These are phyloP conservation scores for Sclerotinia borealis DNA, from an alignment of 2,329 filamentous ascomycete species.

Conservation along the genomic window DNA sequence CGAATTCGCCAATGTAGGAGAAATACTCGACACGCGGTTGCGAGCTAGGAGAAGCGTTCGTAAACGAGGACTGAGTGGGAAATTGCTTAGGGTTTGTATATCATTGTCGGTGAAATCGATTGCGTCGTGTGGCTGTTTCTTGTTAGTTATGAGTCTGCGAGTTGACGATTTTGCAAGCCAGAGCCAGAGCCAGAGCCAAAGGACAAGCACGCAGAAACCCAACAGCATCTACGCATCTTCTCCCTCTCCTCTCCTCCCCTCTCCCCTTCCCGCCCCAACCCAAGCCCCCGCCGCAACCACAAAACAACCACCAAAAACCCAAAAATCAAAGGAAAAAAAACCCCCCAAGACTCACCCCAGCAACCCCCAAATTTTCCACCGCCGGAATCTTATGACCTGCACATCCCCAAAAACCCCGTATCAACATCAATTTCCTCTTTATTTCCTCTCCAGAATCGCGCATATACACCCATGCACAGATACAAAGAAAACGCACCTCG, in stretches of 20 bases:
- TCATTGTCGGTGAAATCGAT: conserved; percentile 99
- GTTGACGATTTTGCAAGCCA: background rate
- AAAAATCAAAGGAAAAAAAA: conserved; percentile 4
- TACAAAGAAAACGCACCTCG: conserved; percentile 99
- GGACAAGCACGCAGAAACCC: background rate
- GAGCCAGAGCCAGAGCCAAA: background rate
- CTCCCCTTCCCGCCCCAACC: conserved; percentile 9
- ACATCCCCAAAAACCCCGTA: conserved; percentile 49
- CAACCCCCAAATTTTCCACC: conserved; percentile 96
- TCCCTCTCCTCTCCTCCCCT: background rate
- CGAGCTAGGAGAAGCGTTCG: conserved; percentile 82
- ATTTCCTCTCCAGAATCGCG: too few species aligned
- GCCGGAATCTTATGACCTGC: conserved; percentile 95
- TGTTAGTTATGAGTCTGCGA: background rate
- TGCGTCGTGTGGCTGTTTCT: conserved; percentile 74
- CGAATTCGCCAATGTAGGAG: conserved; percentile 64
- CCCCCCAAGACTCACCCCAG: conserved; percentile 59
- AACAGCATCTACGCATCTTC: background rate
- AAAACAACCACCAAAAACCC: background rate
- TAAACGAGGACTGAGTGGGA: conserved; percentile 83
- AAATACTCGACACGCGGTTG: conserved; percentile 80
- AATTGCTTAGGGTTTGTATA: conserved; percentile 82
- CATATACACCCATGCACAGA: too few species aligned
- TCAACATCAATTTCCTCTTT: too few species aligned
- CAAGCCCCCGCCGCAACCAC: background rate